phyloP scores from a whole-genome alignment of 176 grass and related monocot genomes.

The Aegilops bicornis region DNA sequence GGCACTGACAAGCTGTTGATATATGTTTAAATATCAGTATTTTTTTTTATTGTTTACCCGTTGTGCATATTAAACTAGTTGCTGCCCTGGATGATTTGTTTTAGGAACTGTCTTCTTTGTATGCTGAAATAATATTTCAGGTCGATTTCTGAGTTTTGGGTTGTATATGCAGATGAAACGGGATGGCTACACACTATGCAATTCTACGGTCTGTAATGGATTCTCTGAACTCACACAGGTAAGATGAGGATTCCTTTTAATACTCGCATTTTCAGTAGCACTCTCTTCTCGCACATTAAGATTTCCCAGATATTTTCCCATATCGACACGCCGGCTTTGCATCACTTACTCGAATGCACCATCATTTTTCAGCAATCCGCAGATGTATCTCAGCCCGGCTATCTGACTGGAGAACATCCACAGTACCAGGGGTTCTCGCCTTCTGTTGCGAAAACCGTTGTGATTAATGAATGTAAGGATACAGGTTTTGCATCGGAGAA shows the following conservation, averaged over 20 bases:
- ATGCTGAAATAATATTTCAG: not conserved
- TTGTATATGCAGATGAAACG: constrained; percentile 51
- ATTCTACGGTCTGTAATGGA: constrained; percentile 5
- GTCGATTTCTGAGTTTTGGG: not conserved
- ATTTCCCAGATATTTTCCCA: not conserved
- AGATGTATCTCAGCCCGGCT: not conserved
- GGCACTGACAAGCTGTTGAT: not conserved
- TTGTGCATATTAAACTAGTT: not conserved
- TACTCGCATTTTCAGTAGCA: not conserved
- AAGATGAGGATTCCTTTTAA: not conserved
- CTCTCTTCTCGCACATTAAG: not conserved
- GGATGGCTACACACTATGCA: constrained; percentile 47
- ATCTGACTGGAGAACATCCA: constrained; percentile 23
- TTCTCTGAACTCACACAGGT: constrained; percentile 22
- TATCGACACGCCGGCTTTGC: not conserved
- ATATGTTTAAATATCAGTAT: not conserved
- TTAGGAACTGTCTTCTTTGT: not conserved
- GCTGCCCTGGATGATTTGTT: not conserved
- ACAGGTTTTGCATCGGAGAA: not conserved
- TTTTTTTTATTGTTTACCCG: not conserved
- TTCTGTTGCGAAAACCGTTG: constrained; percentile 2
- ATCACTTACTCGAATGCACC: not conserved
- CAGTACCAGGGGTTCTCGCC: not conserved
- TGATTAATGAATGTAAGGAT: not conserved
- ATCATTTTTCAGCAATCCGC: constrained; percentile 20